phyloP scores from a whole-genome alignment of 1,284 basidiomycete species.

The Rhodotorula sp. region DNA sequence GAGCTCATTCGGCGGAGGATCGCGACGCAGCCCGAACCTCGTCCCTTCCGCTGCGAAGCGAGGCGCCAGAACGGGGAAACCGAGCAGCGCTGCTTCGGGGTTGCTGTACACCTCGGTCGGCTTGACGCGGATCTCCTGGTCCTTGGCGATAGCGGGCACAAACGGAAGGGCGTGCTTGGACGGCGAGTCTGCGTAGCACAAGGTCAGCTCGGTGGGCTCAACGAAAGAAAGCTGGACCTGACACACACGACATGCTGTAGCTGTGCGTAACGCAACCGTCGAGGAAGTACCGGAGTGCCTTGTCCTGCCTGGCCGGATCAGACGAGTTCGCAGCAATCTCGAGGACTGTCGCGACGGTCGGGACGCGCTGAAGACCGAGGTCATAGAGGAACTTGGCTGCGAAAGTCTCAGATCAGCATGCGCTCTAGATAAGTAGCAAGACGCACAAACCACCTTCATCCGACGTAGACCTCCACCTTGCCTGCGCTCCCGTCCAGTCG shows the following conservation, averaged over 20 bases:
- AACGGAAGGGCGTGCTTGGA: slow-evolving; percentile 60
- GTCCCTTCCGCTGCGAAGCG: slow-evolving; percentile 59
- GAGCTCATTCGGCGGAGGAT: slow-evolving; percentile 68
- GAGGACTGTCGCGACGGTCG: slow-evolving; percentile 67
- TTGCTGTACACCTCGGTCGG: slow-evolving; percentile 76
- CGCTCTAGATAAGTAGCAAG: neutral
- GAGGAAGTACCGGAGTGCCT: slow-evolving; percentile 73
- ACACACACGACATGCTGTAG: slow-evolving; percentile 27
- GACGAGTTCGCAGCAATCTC: slow-evolving; percentile 60
- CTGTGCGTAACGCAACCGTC: slow-evolving; percentile 56
- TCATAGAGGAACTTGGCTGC: slow-evolving; percentile 77
- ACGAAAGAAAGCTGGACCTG: accelerated
- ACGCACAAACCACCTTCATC: slow-evolving; percentile 67
- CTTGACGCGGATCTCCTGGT: slow-evolving; percentile 59
- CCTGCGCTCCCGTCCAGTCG: slow-evolving; percentile 72
- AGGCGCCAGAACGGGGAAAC: slow-evolving; percentile 67
- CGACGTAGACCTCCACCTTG: slow-evolving; percentile 72
- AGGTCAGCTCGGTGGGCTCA: neutral
- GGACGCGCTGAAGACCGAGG: slow-evolving; percentile 72
- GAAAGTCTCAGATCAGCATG: slow-evolving; percentile 10
- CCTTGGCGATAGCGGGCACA: slow-evolving; percentile 68
- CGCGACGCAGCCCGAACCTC: slow-evolving; percentile 71
- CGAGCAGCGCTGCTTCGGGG: slow-evolving; percentile 67
- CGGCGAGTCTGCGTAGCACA: slow-evolving; percentile 18
- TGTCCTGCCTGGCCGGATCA: slow-evolving; percentile 54